phyloP scores from a whole-genome alignment of 2,329 filamentous ascomycete genomes.

The Orbilia blumenaviensis region DNA sequence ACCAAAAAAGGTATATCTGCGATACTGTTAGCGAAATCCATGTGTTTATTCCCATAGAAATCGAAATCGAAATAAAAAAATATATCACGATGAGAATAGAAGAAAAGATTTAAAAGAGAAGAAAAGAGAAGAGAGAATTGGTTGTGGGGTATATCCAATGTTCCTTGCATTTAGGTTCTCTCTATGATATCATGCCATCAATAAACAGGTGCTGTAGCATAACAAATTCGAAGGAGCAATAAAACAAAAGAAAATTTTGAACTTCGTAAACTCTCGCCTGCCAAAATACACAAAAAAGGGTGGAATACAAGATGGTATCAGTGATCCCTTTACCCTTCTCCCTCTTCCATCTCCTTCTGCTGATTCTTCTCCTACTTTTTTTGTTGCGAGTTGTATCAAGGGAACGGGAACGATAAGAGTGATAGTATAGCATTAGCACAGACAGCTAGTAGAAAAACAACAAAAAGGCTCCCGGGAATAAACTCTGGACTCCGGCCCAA shows the following conservation, averaged over 20 bases:
- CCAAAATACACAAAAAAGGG: neutral
- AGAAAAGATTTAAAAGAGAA: neutral
- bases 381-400: neutral
- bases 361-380: neutral
- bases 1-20: too few relatives aligned
- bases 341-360: too few relatives aligned
- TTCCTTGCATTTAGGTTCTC: conserved; percentile 26
- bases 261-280: neutral
- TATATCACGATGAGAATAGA: neutral
- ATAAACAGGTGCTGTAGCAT: neutral
- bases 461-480: conserved; percentile 7
- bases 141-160: conserved; percentile 8
- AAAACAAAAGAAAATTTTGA: neutral
- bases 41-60: too few relatives aligned
- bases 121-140: too few relatives aligned
- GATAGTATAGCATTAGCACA: conserved; percentile 7
- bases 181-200: conserved; percentile 22
- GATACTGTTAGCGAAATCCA: too few relatives aligned
- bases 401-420: conserved; percentile 5
- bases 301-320: conserved; percentile 2
- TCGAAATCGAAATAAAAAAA: too few relatives aligned
- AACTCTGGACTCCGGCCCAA: conserved; percentile 24
- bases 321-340: conserved; percentile 19
- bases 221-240: neutral
- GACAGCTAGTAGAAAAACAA: conserved; percentile 1